These are phyloP conservation scores for Skeletonema marinoi DNA, from an alignment of 108 stramenopile species.

Conservation along the genomic window DNA sequence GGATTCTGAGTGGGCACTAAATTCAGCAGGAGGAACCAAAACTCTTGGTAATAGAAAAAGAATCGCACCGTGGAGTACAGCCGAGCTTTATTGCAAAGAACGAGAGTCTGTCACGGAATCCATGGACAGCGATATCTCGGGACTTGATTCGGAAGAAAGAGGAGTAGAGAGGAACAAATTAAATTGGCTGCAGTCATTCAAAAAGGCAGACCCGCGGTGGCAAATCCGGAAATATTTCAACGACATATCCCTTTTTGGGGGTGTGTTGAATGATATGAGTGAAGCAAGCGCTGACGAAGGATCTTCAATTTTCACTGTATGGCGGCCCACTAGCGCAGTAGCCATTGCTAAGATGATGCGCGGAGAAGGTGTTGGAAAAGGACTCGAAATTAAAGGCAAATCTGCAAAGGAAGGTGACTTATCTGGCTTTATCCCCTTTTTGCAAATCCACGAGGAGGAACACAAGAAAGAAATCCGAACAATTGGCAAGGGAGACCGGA, in stretches of 20 bases:
- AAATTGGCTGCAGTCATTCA: conserved; percentile 40
- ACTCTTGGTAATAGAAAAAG: conserved; percentile 19
- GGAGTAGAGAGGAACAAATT: not conserved
- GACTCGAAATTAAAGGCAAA: conserved; percentile 79
- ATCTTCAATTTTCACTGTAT: conserved; percentile 63
- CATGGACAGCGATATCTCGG: not conserved
- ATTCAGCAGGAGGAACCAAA: not conserved
- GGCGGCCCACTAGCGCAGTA: conserved; percentile 66
- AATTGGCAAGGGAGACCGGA: conserved; percentile 25
- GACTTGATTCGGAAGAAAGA: not conserved
- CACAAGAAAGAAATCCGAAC: conserved; percentile 44
- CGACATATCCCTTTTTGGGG: conserved; percentile 31
- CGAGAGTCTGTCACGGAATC: not conserved
- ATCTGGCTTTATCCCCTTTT: conserved; percentile 62
- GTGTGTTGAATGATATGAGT: not conserved
- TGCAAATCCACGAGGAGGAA: conserved; percentile 63
- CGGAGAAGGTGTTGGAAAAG: conserved; percentile 67
- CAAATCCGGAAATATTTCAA: conserved; percentile 59
- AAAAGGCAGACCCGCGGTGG: conserved; percentile 53
- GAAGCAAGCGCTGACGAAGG: not conserved
- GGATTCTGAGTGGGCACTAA: conserved; percentile 29
- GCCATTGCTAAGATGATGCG: conserved; percentile 71
- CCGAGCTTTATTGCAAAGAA: not conserved
- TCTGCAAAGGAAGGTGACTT: conserved; percentile 60
- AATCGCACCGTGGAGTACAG: not conserved